A percentile compares a stretch with the other conserved stretches of the same genome.
Conservation (phyloP, 495 filamentous ascomycete genomes). For the Glarea lozoyensis region DNA sequence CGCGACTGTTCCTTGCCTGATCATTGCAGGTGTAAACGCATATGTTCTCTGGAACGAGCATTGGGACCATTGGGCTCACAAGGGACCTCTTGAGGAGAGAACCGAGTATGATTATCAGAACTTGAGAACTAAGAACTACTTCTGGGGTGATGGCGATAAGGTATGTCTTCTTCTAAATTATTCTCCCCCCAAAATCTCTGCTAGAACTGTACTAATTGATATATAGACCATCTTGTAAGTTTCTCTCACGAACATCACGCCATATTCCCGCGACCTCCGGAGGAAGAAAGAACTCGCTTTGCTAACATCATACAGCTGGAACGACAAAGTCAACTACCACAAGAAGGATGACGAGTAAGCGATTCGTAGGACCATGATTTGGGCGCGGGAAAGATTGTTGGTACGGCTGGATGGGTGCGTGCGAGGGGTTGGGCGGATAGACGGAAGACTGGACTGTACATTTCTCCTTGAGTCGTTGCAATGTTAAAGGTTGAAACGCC, state of each 20-base stretch:
- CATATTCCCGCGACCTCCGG: background rate
- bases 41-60: constrained; percentile 88
- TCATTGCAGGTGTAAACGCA: constrained; percentile 66
- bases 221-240: constrained; percentile 60
- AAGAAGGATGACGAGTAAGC: constrained; percentile 38
- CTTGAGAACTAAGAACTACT: constrained; percentile 81
- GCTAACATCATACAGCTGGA: constrained; percentile 60
- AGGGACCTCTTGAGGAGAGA: constrained; percentile 80
- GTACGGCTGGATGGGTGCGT: background rate
- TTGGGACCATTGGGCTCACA: constrained; percentile 88
- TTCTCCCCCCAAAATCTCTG: no score
- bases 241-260: background rate
- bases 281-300: background rate
- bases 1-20: constrained; percentile 57
- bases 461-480: constrained; percentile 18
- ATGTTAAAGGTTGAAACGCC: constrained; percentile 5
- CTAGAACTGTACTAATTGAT: no score
- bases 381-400: background rate
- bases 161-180: constrained; percentile 33
- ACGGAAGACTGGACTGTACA: constrained; percentile 13
- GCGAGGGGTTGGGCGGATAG: background rate
- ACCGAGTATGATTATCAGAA: constrained; percentile 91
- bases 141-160: constrained; percentile 91
- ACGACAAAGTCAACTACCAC: constrained; percentile 89
- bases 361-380: background rate